Percentiles rank a stretch among this genome's conserved stretches.
phyloP scores from a whole-genome alignment of 164 flowering plant genomes.

The Warburgia ugandensis region DNA sequence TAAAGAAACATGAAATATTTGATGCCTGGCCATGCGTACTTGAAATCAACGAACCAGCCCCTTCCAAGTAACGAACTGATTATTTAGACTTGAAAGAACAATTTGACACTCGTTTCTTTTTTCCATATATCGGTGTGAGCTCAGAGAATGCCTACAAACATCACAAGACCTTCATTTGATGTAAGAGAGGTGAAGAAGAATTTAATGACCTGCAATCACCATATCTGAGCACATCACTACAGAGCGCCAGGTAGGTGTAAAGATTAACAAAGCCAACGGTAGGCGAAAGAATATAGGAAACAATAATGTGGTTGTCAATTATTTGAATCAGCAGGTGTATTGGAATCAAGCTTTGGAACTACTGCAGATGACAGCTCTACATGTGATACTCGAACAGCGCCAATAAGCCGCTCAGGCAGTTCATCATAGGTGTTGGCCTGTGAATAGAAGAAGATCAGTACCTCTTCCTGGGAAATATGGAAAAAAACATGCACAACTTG shows the following conservation, averaged over 20 bases:
- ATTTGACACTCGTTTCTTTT: neutral
- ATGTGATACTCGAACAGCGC: constrained; percentile 91
- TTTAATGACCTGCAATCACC: neutral
- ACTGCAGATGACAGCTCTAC: constrained; percentile 79
- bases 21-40: neutral
- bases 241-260: neutral
- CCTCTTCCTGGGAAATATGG: too few relatives aligned
- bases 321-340: constrained; percentile 20
- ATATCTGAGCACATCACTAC: neutral
- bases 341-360: constrained; percentile 60
- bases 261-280: neutral
- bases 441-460: neutral
- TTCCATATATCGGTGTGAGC: neutral
- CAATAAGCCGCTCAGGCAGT: constrained; percentile 86
- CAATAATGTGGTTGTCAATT: constrained; percentile 10
- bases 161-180: neutral
- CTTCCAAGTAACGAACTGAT: neutral
- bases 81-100: neutral
- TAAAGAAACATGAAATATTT: neutral
- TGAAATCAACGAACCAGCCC: neutral
- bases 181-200: neutral
- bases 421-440: constrained; percentile 84
- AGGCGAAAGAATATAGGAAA: constrained; percentile 1
- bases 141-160: neutral
- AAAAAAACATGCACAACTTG: too few relatives aligned